Evolutionary conservation across 768 basidiomycete species (phyloP), one percentile per base, ranked within the genome.

Genomic region (Pleurotus djamor): DNA sequence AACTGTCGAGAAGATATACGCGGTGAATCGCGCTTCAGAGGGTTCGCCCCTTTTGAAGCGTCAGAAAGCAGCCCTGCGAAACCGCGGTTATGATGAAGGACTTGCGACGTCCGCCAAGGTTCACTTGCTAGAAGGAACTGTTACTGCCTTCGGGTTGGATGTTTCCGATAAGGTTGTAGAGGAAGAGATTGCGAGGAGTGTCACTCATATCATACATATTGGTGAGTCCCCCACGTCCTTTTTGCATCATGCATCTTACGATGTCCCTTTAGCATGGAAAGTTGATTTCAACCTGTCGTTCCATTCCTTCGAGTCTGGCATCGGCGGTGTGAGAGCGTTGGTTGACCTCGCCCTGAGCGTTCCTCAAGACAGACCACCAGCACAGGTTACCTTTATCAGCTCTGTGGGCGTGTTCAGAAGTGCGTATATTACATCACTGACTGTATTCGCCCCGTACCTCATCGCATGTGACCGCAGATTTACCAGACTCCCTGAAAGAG

Each of bases 271-370:
- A 48, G 78, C 74, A 0, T 79, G 75, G 79, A 61, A 68, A 8
- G 65, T 81, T 4, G 71, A 81, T 50, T 79, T 80, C 62, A 79
- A 79, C 37, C 60, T 74, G 5, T 66, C 73, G 0, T 63, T 79
- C 3, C 36, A 60, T 0, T 77, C 77, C 1, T 79, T 72, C 58
- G 74, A 79, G 56, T 62, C 72, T 0, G 69, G 73, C 43, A 59
- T 81, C 38, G 68, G 66, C 0, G 74, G 73, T 4, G 69, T 67
- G 2, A 59, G 73, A 28, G 64, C 70, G 34, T 60, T 77, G 9
- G 62, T 76, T 16, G 71, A 76, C 52, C 65, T 73, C 9, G 66
- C 68, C 34, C 60, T 57, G 14, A 60, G 65, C 6, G 68, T 70
- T 1, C 56, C 66, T 0, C 66, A 59, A 8, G 56, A 58, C 0